Evolutionary conservation across 352 stramenopile genomes (phyloP), one percentile per base, ranked within the genome.

Genomic region (Globisporangium cederbergense): DNA sequence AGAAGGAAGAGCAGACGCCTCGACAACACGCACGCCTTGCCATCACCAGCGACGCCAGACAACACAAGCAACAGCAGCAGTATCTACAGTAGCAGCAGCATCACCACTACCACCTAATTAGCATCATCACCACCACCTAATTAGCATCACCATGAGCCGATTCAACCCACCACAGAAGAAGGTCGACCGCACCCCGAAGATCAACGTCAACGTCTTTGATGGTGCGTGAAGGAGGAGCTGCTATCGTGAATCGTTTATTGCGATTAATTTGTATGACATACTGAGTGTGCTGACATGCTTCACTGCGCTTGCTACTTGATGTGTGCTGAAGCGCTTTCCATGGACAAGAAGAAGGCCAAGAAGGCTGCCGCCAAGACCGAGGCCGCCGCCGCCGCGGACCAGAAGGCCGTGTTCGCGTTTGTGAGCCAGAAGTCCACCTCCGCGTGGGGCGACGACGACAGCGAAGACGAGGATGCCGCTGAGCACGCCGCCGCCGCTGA

Each of bases 361-460:
- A 89, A 84, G 53, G 76, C 75, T 62, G 70, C 58, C 4, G 70
- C 58, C 4, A 74, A 81, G 66, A 56, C 70, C n/a, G 66, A 61
- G 36, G 61, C 55, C n/a, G 59, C 68, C 13, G 43, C 56, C 46
- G 43, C 56, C 46, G 74, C 80, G 36, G 67, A 71, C 32, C 80
- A 78, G 60, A 81, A 79, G 57, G 76, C 74, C 47, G 83, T 88
- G 53, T 84, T 85, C 25, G 88, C 83, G 30, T 94, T 94, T 49
- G 79, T 91, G 50, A 81, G 72, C 69, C 79, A 89, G 49, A 75
- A 79, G 67, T 87, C 83, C 53, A 83, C 73, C 55, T 77, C 73
- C n/a, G 80, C 86, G 22, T 88, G 76, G 71, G 78, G 75, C 38
- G 79, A 91, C 65, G 79, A 90, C 28, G 88, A 81, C 70, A 85